These are phyloP conservation scores for Cucumis sativus DNA, from an alignment of 306 rosid genomes.

Conservation along the genomic window DNA sequence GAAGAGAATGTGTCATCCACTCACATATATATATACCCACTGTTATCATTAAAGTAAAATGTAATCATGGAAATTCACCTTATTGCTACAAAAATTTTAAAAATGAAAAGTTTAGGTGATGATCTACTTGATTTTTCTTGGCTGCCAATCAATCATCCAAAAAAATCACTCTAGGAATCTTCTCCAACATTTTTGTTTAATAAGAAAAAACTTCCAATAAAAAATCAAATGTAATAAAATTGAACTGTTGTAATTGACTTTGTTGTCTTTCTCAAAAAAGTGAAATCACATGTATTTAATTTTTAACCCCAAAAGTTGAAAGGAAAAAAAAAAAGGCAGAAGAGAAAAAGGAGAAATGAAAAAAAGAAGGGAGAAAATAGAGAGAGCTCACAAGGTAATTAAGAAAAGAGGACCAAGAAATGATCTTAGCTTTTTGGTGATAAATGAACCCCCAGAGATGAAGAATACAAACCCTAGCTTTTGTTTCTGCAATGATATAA, in stretches of 20 bases:
- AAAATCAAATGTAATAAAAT: not conserved
- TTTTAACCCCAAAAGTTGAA: not conserved
- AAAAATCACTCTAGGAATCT: not conserved
- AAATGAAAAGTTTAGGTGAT: not conserved
- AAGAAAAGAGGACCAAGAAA: not conserved
- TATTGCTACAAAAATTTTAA: not conserved
- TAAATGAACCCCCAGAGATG: not conserved
- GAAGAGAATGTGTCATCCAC: not conserved
- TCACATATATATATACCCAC: not conserved
- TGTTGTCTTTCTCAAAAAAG: not conserved
- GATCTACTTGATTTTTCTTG: not conserved
- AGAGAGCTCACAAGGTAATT: constrained; percentile 2
- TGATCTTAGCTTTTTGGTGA: not conserved
- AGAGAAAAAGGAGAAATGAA: not conserved
- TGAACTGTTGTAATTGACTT: not conserved
- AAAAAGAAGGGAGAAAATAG: not conserved
- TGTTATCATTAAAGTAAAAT: constrained; percentile 1
- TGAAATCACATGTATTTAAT: not conserved
- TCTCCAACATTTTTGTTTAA: not conserved
- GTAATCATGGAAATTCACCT: not conserved
- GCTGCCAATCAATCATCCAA: not conserved
- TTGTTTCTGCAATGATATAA: not conserved
- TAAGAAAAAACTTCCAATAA: not conserved
- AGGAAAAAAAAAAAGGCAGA: not conserved
- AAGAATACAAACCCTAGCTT: not conserved